These are phyloP conservation scores for Plantago lanceolata DNA, from an alignment of 305 asterid genomes.

Conservation along the genomic window DNA sequence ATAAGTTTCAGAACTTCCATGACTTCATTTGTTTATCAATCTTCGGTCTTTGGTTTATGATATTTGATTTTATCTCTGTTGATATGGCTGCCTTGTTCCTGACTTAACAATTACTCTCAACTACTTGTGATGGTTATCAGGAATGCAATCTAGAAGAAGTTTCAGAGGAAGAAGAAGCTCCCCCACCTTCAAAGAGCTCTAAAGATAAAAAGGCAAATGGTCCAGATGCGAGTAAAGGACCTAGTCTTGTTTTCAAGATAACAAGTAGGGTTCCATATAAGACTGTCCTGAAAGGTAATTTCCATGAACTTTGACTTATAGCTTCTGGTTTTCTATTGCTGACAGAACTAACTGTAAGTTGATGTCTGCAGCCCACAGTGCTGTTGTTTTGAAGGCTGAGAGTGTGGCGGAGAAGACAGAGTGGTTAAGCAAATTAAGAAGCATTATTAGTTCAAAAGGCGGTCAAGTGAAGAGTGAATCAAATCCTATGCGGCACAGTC, in stretches of 20 bases:
- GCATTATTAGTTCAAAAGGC: slow-evolving; percentile 80
- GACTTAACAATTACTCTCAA: too few species aligned
- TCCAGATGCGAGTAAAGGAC: slow-evolving; percentile 66
- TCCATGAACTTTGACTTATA: too few species aligned
- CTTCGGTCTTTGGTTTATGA: too few species aligned
- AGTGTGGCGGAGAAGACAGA: slow-evolving; percentile 70
- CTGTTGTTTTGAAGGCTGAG: slow-evolving; percentile 89
- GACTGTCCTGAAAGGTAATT: slow-evolving; percentile 80
- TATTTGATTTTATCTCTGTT: too few species aligned
- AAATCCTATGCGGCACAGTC: slow-evolving; percentile 74
- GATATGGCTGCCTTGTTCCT: too few species aligned
- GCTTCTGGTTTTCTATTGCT: slow-evolving; percentile 1
- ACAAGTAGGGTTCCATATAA: slow-evolving; percentile 83
- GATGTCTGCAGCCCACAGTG: slow-evolving; percentile 74
- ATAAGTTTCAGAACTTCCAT: too few species aligned
- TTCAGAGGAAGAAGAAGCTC: slow-evolving; percentile 73
- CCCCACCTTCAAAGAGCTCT: slow-evolving; percentile 60
- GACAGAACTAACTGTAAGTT: slow-evolving; percentile 21
- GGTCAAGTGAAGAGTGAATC: slow-evolving; percentile 89
- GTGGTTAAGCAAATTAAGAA: slow-evolving; percentile 71
- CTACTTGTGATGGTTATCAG: slow-evolving; percentile 30
- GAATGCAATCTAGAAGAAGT: slow-evolving; percentile 91
- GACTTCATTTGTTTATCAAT: too few species aligned
- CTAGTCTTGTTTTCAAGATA: slow-evolving; percentile 72
- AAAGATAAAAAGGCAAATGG: slow-evolving; percentile 89